A percentile compares a stretch with the other conserved stretches of the same genome.
These are phyloP conservation scores for Brasilioporus rufonigricans DNA, from an alignment of 768 basidiomycete species.

Conservation along the genomic window DNA sequence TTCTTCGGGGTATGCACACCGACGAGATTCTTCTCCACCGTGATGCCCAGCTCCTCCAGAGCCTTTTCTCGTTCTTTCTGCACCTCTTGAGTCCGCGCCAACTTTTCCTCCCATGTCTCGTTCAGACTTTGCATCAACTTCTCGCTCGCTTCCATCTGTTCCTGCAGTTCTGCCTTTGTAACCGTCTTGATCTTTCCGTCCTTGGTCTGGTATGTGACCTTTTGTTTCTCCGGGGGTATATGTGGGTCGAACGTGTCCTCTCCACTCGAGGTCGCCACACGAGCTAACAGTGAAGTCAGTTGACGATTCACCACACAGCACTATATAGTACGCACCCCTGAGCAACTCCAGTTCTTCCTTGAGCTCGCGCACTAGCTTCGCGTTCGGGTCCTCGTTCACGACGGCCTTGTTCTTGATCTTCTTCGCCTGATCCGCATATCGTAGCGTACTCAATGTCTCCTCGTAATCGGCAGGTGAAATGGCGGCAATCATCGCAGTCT, in stretches of 20 bases:
- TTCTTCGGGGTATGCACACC: slow-evolving; percentile 98
- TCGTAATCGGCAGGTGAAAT: slow-evolving; percentile 99
- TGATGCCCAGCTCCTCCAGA: slow-evolving; percentile 95
- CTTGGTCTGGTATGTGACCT: slow-evolving; percentile 90
- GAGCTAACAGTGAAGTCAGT: slow-evolving; percentile 44
- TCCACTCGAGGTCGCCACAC: slow-evolving; percentile 63
- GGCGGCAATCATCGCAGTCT: slow-evolving; percentile 99
- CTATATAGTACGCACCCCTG: slow-evolving; percentile 51
- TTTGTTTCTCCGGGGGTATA: slow-evolving; percentile 92
- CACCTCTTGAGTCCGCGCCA: slow-evolving; percentile 87
- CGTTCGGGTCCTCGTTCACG: slow-evolving; percentile 99
- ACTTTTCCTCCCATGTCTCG: slow-evolving; percentile 96
- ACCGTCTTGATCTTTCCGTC: slow-evolving; percentile 94
- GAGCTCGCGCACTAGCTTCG: slow-evolving; percentile 96
- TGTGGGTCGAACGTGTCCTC: slow-evolving; percentile 84
- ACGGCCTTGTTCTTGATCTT: slow-evolving; percentile 99
- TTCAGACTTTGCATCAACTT: slow-evolving; percentile 92
- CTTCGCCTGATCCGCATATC: slow-evolving; percentile 99
- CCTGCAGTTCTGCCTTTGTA: slow-evolving; percentile 95
- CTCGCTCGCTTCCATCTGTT: slow-evolving; percentile 94
- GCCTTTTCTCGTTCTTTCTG: slow-evolving; percentile 98
- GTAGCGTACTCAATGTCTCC: slow-evolving; percentile 92
- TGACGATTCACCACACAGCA: background rate
- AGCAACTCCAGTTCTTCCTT: slow-evolving; percentile 97
- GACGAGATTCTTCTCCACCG: slow-evolving; percentile 93